Conservation (phyloP, 768 basidiomycete genomes). For the Mycena venus region DNA sequence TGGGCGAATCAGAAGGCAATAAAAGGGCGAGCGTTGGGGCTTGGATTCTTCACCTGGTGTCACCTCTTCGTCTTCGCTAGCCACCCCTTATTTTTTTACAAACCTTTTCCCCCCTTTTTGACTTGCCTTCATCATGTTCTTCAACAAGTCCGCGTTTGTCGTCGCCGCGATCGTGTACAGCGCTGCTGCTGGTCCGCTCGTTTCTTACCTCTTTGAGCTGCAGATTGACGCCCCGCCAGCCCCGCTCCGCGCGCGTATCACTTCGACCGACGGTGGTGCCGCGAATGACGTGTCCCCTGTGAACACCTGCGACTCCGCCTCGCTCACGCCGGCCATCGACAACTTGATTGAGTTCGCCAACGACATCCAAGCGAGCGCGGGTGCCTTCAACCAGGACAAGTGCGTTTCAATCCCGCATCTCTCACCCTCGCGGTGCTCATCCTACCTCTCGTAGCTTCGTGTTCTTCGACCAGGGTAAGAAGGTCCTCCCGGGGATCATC, state of each 20-base stretch:
- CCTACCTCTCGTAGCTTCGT: neutral
- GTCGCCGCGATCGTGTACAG: slow-evolving; percentile 9
- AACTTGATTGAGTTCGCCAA: slow-evolving; percentile 5
- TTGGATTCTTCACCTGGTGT: slow-evolving; percentile 15
- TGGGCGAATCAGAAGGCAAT: neutral
- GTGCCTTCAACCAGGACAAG: neutral
- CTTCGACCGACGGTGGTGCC: neutral
- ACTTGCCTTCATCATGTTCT: neutral
- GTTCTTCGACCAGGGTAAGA: slow-evolving; percentile 10
- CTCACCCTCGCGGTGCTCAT: neutral
- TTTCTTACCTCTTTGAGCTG: neutral
- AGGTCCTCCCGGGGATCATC: neutral
- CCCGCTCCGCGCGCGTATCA: neutral
- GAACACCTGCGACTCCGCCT: neutral
- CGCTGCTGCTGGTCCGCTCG: slow-evolving; percentile 1
- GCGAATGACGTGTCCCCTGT: slow-evolving; percentile 3
- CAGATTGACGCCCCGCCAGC: slow-evolving; percentile 6
- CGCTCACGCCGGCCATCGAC: neutral
- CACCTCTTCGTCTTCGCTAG: slow-evolving; percentile 10
- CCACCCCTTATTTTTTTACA: neutral
- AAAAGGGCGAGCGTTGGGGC: neutral
- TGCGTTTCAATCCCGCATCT: neutral
- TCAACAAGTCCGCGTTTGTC: slow-evolving; percentile 14
- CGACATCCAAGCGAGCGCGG: neutral
- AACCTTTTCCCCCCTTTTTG: neutral